Conservation (phyloP, 495 filamentous ascomycete genomes). For the Talaromyces adpressus region DNA sequence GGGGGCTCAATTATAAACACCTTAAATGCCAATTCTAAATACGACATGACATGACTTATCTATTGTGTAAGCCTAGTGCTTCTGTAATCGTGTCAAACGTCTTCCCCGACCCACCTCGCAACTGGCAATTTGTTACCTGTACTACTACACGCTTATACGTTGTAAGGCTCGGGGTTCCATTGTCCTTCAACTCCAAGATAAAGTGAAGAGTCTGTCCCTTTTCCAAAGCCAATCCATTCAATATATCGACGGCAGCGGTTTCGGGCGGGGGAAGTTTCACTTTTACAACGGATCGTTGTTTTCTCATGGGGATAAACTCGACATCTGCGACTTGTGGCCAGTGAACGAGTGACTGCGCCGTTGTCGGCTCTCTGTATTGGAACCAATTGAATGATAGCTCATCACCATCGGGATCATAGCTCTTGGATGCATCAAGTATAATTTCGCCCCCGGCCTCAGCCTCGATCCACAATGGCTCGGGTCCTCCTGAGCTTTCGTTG, state of each 20-base stretch:
- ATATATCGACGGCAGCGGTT: slow-evolving; percentile 10
- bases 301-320: slow-evolving; percentile 1
- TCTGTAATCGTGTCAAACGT: not conserved
- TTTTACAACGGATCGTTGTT: slow-evolving; percentile 13
- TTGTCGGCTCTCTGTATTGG: slow-evolving; percentile 32
- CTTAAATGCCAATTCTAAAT: no score
- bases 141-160: slow-evolving; percentile 26
- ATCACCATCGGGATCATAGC: slow-evolving; percentile 30
- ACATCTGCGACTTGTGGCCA: not conserved
- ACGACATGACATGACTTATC: not conserved
- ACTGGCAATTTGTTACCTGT: slow-evolving; percentile 12
- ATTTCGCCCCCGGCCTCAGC: slow-evolving; percentile 20
- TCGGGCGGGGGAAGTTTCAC: slow-evolving; percentile 22
- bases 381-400: slow-evolving; percentile 30
- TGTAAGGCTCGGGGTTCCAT: slow-evolving; percentile 20
- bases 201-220: slow-evolving; percentile 25
- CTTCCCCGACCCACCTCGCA: not conserved
- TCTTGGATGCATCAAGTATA: slow-evolving; percentile 25
- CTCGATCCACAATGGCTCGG: slow-evolving; percentile 19
- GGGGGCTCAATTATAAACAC: no score
- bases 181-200: slow-evolving; percentile 24
- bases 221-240: slow-evolving; percentile 10
- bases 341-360: slow-evolving; percentile 14
- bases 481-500: slow-evolving; percentile 8
- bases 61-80: not conserved